Percentiles rank a stretch among this genome's conserved stretches.
These are phyloP conservation scores for Aureobasidium sp. DNA, from an alignment of 2,329 filamentous ascomycete species.

Conservation along the genomic window DNA sequence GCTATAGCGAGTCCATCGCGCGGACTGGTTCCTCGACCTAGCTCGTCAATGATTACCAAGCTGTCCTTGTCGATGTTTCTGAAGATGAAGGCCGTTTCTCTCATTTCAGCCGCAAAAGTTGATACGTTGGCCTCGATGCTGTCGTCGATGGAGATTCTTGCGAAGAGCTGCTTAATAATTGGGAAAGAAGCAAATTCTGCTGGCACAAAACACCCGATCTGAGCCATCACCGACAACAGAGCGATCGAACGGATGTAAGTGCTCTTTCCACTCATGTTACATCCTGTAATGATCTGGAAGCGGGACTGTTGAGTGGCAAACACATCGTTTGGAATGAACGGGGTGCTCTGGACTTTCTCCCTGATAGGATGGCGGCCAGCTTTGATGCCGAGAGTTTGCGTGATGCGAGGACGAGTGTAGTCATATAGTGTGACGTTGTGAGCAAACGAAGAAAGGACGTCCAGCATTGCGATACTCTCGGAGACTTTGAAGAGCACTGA, in stretches of 20 bases:
- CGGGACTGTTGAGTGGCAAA: conserved; percentile 73
- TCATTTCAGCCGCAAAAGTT: conserved; percentile 91
- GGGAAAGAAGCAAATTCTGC: conserved; percentile 77
- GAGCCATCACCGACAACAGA: conserved; percentile 84
- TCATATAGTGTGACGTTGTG: conserved; percentile 62
- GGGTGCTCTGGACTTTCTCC: conserved; percentile 61
- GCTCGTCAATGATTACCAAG: conserved; percentile 65
- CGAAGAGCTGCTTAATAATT: conserved; percentile 76
- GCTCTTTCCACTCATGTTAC: conserved; percentile 97
- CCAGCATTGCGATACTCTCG: conserved; percentile 77
- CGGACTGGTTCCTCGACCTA: conserved; percentile 85
- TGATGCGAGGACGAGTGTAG: conserved; percentile 60
- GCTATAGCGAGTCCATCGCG: conserved; percentile 85
- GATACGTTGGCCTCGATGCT: conserved; percentile 86
- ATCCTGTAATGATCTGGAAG: conserved; percentile 90
- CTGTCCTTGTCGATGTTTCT: conserved; percentile 65
- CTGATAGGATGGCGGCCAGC: conserved; percentile 70
- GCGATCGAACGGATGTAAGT: conserved; percentile 87
- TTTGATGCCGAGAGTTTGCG: conserved; percentile 63
- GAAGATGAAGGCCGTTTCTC: conserved; percentile 89
- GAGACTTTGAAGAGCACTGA: conserved; percentile 74
- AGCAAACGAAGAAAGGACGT: conserved; percentile 61
- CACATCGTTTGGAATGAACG: conserved; percentile 82
- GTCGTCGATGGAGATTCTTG: conserved; percentile 79
- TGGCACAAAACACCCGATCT: conserved; percentile 86